Base-by-base conservation (phyloP, 192 early-diverging fungal species). In the Coemansia sp. region DNA sequence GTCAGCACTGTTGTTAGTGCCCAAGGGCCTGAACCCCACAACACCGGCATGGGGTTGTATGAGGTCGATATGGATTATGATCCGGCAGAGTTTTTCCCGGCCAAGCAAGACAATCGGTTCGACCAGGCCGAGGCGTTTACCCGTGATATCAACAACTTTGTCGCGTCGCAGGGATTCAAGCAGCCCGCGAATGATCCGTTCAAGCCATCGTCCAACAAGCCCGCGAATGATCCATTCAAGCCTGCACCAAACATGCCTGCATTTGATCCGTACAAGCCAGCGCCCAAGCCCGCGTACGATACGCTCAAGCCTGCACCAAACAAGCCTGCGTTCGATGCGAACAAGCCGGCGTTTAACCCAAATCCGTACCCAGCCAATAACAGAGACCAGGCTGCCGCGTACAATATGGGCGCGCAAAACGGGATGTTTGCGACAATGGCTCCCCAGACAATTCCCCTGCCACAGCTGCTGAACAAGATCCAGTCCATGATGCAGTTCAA, bases 391-490 rank as follows among this genome's bases (percentile, higher is more conserved):
- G 59, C n/a, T 32, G 27, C 45, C 11, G 58, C 50, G 10, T 50
- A 59, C 27, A 47, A 27, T 5, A 8, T 32, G 3, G 57, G 41
- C n/a, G 29, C 54, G 2, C 35, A 58, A 21, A 62, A 63, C 22
- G 57, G 38, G 11, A 64, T 60, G 14, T 64, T 58, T 60, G 65
- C 69, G 1, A 62, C 74, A 29, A 61, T 76, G 50, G 57, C 67
- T 22, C 65, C 74, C 0, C 64, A 76, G 52, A 70, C 63, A 11
- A 60, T 76, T 24, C 74, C 68, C 19, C 49, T 76, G 7, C 69
- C 75, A 1, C 75, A 76, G 53, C 75, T 76, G 5, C 51, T 76
- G 7, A 60, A 67, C 65, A 67, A 69, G 41, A 58, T 76, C 23
- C 75, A 76, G 56, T 67, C 54, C 48, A 59, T 55, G 23, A 60